A percentile compares a stretch with the other conserved stretches of the same genome.
phyloP scores from a whole-genome alignment of 805 yeast species.

The Kluyveromyces wickerhamii region DNA sequence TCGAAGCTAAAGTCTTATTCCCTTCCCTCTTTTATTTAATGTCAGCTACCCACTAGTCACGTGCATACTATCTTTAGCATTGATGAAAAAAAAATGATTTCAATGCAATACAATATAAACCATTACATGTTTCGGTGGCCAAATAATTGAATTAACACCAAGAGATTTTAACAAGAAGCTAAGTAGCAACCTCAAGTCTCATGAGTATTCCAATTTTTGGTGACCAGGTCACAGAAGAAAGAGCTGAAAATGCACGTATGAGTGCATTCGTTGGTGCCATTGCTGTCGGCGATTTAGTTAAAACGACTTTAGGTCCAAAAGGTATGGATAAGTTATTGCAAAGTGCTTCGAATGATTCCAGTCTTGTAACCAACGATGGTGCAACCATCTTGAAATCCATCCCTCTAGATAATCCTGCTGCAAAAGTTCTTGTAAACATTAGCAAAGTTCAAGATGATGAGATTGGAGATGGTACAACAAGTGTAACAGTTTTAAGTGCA shows the following conservation, averaged over 20 bases:
- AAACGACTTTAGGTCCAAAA: constrained; percentile 92
- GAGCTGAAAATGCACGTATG: constrained; percentile 96
- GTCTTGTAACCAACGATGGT: constrained; percentile 93
- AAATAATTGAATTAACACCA: no score
- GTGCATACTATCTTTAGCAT: no score
- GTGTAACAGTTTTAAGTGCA: constrained; percentile 86
- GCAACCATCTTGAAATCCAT: constrained; percentile 92
- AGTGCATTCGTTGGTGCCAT: constrained; percentile 98
- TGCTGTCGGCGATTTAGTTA: constrained; percentile 97
- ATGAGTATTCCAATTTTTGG: constrained; percentile 81
- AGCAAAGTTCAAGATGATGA: constrained; percentile 97
- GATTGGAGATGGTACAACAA: constrained; percentile 97
- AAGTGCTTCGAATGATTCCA: constrained; percentile 69
- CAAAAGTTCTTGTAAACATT: constrained; percentile 88
- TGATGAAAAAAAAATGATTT: no score
- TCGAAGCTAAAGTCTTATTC: no score
- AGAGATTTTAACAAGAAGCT: no score
- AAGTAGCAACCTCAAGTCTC: no score
- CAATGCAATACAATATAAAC: no score
- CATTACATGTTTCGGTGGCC: no score
- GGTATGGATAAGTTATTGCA: constrained; percentile 97
- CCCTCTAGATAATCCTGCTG: constrained; percentile 96
- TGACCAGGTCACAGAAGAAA: constrained; percentile 94
- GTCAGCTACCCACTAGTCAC: no score
- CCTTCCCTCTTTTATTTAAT: no score